Percentiles rank a stretch among this genome's conserved stretches.
Conservation (phyloP, 2,329 filamentous ascomycete species). For the Pseudogymnoascus sp. region DNA sequence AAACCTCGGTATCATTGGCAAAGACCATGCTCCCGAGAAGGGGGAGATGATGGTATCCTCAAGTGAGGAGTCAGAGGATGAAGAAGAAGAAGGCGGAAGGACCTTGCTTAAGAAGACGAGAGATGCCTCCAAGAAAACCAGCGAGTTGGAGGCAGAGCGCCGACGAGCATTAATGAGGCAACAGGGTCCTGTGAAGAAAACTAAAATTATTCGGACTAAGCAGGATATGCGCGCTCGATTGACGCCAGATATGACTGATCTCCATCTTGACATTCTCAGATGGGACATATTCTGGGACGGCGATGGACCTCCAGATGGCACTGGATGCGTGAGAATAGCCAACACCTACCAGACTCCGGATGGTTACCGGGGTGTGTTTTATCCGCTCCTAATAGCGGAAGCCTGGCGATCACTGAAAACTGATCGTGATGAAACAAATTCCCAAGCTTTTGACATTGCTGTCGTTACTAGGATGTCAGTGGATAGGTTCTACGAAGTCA, state of each 20-base stretch:
- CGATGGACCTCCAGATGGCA: conserved; percentile 72
- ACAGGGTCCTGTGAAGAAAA: conserved; percentile 71
- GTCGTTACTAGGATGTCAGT: conserved; percentile 81
- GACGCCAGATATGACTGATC: conserved; percentile 73
- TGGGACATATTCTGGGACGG: conserved; percentile 94
- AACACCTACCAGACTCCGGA: conserved; percentile 66
- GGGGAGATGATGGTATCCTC: conserved; percentile 86
- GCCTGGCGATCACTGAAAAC: conserved; percentile 93
- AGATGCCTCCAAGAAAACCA: conserved; percentile 25
- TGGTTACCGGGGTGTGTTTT: conserved; percentile 82
- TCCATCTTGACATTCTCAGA: conserved; percentile 78
- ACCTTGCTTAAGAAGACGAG: conserved; percentile 38
- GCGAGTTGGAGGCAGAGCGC: conserved; percentile 38
- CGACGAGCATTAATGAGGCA: conserved; percentile 43
- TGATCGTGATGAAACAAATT: conserved; percentile 74
- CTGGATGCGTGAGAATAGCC: conserved; percentile 66
- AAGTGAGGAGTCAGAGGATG: conserved; percentile 56
- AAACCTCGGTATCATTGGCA: conserved; percentile 61
- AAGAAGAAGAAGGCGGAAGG: conserved; percentile 60
- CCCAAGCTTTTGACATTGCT: conserved; percentile 77
- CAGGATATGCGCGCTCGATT: conserved; percentile 93
- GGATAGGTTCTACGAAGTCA: conserved; percentile 87
- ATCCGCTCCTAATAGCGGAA: conserved; percentile 82
- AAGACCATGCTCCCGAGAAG: conserved; percentile 65
- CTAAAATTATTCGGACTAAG: conserved; percentile 67